Conservation (phyloP, 345 rosid genomes). For the Pistacia atlantica region DNA sequence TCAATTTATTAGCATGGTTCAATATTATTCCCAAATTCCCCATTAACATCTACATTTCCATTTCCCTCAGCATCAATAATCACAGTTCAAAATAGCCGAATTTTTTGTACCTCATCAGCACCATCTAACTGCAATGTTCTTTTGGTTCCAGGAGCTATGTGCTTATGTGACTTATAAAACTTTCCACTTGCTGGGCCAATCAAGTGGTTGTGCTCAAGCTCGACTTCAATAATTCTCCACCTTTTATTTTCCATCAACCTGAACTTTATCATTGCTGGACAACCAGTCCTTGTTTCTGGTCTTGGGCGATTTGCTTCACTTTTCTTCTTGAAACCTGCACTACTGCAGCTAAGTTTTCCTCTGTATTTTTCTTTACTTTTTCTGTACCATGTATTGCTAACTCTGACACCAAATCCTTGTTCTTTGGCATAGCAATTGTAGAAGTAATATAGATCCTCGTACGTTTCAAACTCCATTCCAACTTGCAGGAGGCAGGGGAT, state of each 20-base stretch:
- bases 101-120: conserved; percentile 36
- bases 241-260: conserved; percentile 56
- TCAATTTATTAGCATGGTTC: conserved; percentile 34
- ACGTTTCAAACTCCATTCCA: conserved; percentile 57
- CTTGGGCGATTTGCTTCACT: conserved; percentile 64
- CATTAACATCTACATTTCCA: conserved; percentile 30
- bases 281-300: conserved; percentile 65
- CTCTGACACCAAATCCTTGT: conserved; percentile 59
- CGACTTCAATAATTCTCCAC: conserved; percentile 59
- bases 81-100: conserved; percentile 45
- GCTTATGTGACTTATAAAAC: conserved; percentile 53
- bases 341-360: conserved; percentile 61
- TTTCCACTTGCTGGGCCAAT: conserved; percentile 41
- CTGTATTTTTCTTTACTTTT: conserved; percentile 61
- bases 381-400: conserved; percentile 61
- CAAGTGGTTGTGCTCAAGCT: conserved; percentile 57
- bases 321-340: conserved; percentile 62
- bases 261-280: conserved; percentile 59
- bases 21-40: conserved; percentile 18
- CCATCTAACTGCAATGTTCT: conserved; percentile 43
- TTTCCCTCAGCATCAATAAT: conserved; percentile 37
- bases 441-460: conserved; percentile 52
- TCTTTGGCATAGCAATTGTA: conserved; percentile 58
- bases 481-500: conserved; percentile 50
- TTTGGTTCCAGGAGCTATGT: conserved; percentile 44